phyloP scores from a whole-genome alignment of 2,329 filamentous ascomycete species.

The Gyromitra esculenta region DNA sequence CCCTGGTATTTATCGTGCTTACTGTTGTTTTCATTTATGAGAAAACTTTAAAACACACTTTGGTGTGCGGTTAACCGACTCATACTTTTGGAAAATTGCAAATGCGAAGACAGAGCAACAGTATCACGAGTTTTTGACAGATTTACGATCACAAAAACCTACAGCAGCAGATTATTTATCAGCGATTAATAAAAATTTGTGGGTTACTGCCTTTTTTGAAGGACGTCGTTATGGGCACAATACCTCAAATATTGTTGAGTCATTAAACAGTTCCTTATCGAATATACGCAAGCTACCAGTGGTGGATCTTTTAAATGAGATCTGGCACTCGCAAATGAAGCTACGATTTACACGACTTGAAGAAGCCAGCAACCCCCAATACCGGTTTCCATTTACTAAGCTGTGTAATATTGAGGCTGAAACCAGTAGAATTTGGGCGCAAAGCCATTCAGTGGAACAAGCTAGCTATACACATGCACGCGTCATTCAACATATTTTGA shows the following conservation, averaged over 20 bases:
- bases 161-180: conserved; percentile 10
- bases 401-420: background rate
- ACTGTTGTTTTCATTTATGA: conserved; percentile 27
- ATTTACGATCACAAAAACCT: background rate
- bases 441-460: conserved; percentile 59
- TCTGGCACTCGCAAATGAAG: conserved; percentile 20
- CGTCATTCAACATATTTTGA: background rate
- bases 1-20: background rate
- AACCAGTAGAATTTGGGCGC: conserved; percentile 78
- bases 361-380: background rate
- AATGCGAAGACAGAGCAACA: background rate
- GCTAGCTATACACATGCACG: background rate
- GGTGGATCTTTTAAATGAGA: conserved; percentile 18
- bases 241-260: conserved; percentile 39
- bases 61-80: background rate
- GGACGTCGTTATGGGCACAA: conserved; percentile 14
- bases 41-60: conserved; percentile 22
- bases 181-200: conserved; percentile 16
- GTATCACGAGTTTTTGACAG: background rate
- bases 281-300: conserved; percentile 3
- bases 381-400: background rate
- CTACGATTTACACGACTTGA: background rate
- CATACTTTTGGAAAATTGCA: conserved; percentile 8
- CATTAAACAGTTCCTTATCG: background rate
- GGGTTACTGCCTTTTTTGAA: conserved; percentile 18